phyloP scores from a whole-genome alignment of 768 basidiomycete genomes.

The Thelephora ganbajun region DNA sequence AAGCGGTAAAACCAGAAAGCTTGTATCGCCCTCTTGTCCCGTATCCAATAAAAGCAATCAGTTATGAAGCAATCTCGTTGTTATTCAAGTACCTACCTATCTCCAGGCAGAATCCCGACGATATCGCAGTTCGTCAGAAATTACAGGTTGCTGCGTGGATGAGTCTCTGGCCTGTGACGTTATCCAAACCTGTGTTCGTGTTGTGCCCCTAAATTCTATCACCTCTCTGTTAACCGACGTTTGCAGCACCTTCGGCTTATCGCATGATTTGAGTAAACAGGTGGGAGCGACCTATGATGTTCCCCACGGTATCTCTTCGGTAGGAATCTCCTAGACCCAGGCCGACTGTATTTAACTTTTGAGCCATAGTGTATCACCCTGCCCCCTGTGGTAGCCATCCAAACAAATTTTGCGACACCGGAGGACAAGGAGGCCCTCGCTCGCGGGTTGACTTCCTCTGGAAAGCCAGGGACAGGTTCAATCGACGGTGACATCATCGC shows the following conservation, averaged over 20 bases:
- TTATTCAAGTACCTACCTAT: constrained; percentile 61
- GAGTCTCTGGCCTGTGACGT: constrained; percentile 57
- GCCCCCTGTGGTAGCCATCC: constrained; percentile 43
- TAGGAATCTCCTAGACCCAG: constrained; percentile 17
- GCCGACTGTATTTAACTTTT: not conserved
- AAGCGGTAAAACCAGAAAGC: constrained; percentile 28
- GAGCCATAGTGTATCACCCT: constrained; percentile 52
- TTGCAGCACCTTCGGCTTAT: constrained; percentile 51
- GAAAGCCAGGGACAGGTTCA: constrained; percentile 45
- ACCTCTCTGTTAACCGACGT: not conserved
- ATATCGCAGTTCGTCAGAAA: constrained; percentile 48
- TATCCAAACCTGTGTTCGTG: constrained; percentile 37
- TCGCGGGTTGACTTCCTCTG: constrained; percentile 41
- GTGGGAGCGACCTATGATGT: constrained; percentile 63
- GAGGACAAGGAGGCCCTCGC: constrained; percentile 52
- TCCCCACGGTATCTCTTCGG: constrained; percentile 78
- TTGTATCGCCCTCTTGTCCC: constrained; percentile 45
- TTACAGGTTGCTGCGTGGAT: constrained; percentile 70
- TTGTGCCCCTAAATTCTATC: not conserved
- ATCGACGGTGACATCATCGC: constrained; percentile 46
- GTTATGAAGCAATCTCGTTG: constrained; percentile 53
- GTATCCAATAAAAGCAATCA: constrained; percentile 47
- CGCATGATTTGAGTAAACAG: constrained; percentile 62
- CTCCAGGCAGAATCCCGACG: constrained; percentile 43
- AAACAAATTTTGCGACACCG: constrained; percentile 41